A percentile compares a stretch with the other conserved stretches of the same genome.
Conservation (phyloP, 1,284 basidiomycete genomes). For the Stygiomarasmius scandens region DNA sequence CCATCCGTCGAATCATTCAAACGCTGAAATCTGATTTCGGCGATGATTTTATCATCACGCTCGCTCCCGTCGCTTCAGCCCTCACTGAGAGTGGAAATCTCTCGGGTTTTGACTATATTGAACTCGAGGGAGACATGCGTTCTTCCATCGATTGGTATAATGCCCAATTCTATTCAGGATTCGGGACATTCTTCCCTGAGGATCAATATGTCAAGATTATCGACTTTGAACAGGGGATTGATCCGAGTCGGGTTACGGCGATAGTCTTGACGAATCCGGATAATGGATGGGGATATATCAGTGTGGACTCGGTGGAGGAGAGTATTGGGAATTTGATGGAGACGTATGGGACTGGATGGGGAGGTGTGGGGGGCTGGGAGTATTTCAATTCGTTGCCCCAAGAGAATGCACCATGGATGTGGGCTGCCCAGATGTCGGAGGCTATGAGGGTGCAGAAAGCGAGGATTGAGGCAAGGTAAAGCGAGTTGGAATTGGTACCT, state of each 20-base stretch:
- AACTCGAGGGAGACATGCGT: slow-evolving; percentile 18
- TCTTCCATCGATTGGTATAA: slow-evolving; percentile 25
- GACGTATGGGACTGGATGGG: slow-evolving; percentile 20
- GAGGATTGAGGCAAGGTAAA: neutral
- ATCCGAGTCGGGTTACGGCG: slow-evolving; percentile 22
- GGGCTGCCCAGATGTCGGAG: slow-evolving; percentile 12
- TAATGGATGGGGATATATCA: slow-evolving; percentile 20
- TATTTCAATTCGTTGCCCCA: slow-evolving; percentile 19
- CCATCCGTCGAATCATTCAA: slow-evolving; percentile 17
- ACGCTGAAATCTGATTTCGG: slow-evolving; percentile 23
- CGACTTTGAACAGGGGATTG: slow-evolving; percentile 16
- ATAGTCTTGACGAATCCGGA: slow-evolving; percentile 22
- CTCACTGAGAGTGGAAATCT: slow-evolving; percentile 21
- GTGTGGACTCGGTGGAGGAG: slow-evolving; percentile 13
- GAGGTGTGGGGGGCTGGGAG: slow-evolving; percentile 27
- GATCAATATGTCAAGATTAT: slow-evolving; percentile 23
- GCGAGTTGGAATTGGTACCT: too few species aligned
- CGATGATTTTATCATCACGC: slow-evolving; percentile 24
- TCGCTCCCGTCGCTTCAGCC: slow-evolving; percentile 23
- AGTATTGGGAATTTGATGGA: slow-evolving; percentile 15
- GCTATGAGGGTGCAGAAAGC: slow-evolving; percentile 6
- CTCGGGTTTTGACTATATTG: slow-evolving; percentile 25
- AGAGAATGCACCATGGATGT: slow-evolving; percentile 10
- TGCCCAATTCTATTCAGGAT: slow-evolving; percentile 27
- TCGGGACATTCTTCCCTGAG: slow-evolving; percentile 23